Base-by-base conservation (phyloP, 371 early-diverging fungal species). In the Mycotypha africana region DNA sequence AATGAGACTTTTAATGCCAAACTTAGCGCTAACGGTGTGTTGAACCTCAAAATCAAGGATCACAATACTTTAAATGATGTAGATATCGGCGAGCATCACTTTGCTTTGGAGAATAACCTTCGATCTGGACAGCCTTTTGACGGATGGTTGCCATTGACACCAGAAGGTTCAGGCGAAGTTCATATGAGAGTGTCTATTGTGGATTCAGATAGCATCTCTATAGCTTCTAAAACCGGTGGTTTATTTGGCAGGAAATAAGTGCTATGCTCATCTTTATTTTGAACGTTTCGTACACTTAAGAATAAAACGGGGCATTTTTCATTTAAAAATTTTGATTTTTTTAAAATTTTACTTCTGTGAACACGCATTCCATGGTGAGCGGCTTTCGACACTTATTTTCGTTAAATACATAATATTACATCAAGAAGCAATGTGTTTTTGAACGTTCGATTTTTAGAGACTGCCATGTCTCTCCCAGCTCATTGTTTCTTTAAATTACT, bases 21-120 rank as follows among this genome's bases (percentile, higher is more conserved):
- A 28, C 36, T 74, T 1, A 60, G 49, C 20, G 54, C 55, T 26
- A 65, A 65, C 15, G 40, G 65, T 22, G 39, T 55, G 12, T 39
- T 90, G 33, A 69, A 74, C 22, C 72, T 88, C 34, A 67, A 68
- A 30, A 75, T 88, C 23, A 83, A 81, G 60, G 87, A 87, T 53
- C 78, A 86, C 47, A 83, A 85, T 51, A 81, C 74, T 11, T 49
- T 90, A 25, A 69, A 70, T 24, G 84, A 87, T 57, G 82, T 81
- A 37, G 82, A 78, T 44, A 60, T 89, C 38, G 85, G 84, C 25
- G 79, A 76, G n/a, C 70, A 74, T 51, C 53, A 58, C 4, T 36
- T 85, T 24, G 69, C 75, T 25, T 47, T 81, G 10, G 65, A 59
- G 59, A 65, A 76, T 4, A 33, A 61, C 37, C 48, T 84, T 14